Evolutionary conservation across 2,329 filamentous ascomycete genomes (phyloP).

Genomic region (Didymellaceae sp.): DNA sequence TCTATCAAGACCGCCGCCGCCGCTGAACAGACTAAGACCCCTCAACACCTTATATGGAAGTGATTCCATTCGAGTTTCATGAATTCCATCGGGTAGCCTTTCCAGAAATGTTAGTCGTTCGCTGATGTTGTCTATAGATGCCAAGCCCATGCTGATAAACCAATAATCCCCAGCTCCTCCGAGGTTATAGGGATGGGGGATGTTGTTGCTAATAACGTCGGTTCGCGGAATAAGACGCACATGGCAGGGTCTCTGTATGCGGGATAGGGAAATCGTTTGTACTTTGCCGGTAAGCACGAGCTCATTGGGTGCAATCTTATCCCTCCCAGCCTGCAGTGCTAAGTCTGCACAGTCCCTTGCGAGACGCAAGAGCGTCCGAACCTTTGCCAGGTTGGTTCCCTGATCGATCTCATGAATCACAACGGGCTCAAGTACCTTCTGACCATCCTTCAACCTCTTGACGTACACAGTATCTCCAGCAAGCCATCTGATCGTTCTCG

Average conservation of each 20-base stretch:
- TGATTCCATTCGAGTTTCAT: conserved; percentile 65
- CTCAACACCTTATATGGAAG: conserved; percentile 12
- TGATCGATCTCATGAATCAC: conserved; percentile 58
- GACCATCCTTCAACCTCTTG: conserved; percentile 30
- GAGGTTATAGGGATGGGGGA: conserved; percentile 70
- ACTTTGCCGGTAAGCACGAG: conserved; percentile 63
- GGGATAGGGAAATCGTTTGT: conserved; percentile 44
- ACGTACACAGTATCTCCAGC: conserved; percentile 55
- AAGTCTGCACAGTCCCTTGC: conserved; percentile 47
- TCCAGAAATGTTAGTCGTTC: conserved; percentile 17
- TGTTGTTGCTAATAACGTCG: conserved; percentile 38
- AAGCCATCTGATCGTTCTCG: conserved; percentile 8
- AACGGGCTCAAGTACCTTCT: conserved; percentile 63
- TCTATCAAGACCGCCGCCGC: conserved; percentile 77
- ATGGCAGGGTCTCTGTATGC: conserved; percentile 64
- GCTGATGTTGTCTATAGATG: conserved; percentile 12
- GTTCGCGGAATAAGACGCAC: conserved; percentile 61
- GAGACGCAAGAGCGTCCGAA: conserved; percentile 64
- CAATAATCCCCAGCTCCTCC: conserved; percentile 71
- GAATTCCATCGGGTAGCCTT: conserved; percentile 24
- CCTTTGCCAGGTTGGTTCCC: conserved; percentile 40
- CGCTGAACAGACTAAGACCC: conserved; percentile 77
- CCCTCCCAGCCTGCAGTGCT: conserved; percentile 23
- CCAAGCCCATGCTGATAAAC: conserved; percentile 58
- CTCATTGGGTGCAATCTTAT: conserved; percentile 58